Evolutionary conservation across 2,329 filamentous ascomycete genomes (phyloP).

Genomic region (Sarocladium kiliense): DNA sequence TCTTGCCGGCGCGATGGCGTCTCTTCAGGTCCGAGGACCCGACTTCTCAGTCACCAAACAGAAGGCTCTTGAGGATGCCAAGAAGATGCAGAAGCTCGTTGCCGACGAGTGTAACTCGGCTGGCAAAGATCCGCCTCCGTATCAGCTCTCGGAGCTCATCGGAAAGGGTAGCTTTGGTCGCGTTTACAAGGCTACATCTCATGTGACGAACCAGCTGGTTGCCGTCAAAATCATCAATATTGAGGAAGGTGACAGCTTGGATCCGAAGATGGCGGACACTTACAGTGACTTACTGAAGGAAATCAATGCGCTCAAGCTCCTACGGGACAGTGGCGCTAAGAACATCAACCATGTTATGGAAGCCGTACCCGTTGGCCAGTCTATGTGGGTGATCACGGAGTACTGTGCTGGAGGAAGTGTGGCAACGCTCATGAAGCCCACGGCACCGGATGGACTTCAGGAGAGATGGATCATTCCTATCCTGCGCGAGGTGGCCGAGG

Average conservation of each 20-base stretch:
- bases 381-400: slow-evolving; percentile 85
- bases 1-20: slow-evolving; percentile 28
- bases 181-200: slow-evolving; percentile 60
- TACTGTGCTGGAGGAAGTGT: slow-evolving; percentile 83
- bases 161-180: slow-evolving; percentile 71
- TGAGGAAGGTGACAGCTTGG: slow-evolving; percentile 66
- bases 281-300: slow-evolving; percentile 67
- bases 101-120: slow-evolving; percentile 55
- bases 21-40: slow-evolving; percentile 36
- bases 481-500: slow-evolving; percentile 60
- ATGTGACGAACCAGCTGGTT: slow-evolving; percentile 49
- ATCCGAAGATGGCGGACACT: slow-evolving; percentile 60
- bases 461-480: slow-evolving; percentile 69
- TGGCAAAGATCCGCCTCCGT: slow-evolving; percentile 57
- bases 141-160: slow-evolving; percentile 66
- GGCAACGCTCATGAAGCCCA: slow-evolving; percentile 66
- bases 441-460: slow-evolving; percentile 54
- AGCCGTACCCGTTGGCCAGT: slow-evolving; percentile 68
- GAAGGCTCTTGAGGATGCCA: slow-evolving; percentile 63
- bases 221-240: slow-evolving; percentile 83
- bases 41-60: slow-evolving; percentile 44
- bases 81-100: slow-evolving; percentile 62
- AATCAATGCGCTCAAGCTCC: slow-evolving; percentile 62
- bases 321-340: slow-evolving; percentile 67
- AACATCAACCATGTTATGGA: slow-evolving; percentile 82